Evolutionary conservation across 805 yeast species (phyloP), one percentile per base, ranked within the genome.

Genomic region (Martiniozyma abietophila): DNA sequence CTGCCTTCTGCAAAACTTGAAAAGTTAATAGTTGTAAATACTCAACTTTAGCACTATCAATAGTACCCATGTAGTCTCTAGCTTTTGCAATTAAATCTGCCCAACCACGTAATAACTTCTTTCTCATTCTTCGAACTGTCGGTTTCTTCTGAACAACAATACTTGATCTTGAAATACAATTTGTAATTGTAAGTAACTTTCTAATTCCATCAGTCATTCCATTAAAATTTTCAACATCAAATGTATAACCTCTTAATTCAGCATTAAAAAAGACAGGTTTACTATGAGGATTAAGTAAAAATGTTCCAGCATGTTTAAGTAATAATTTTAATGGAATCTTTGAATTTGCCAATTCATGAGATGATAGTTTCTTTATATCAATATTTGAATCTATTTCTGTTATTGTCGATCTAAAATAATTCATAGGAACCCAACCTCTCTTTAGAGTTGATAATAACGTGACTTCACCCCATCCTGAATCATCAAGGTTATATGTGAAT

Each of bases 381-480:
- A 40, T 39, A 38, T 43, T 47, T 14, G 35, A 45, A 29, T 39
- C 20, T 27, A 39, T 48, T 28, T 47, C 47, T 11, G 39, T 21
- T 18, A 59, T 37, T 5, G 63, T 54, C 10, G 61, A 65, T 5
- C 76, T 59, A 48, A 81, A 82, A 56, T 79, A 82, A 50, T 81
- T 82, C 68, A 82, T 76, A 3, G 94, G 94, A 12, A 81, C 83
- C 94, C 94, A 82, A 12, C 94, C 94, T 42, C 85, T 59, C 46
- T 68, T 67, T 33, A 76, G 60, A 10, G 76, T 63, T 36, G 73
- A 76, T 7, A 81, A 56, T 25, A 80, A 49, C 0, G 88, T 81
- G 2, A 81, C 92, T 53, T 82, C 94, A 40, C 88, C 89, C 94
- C 94, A 82, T 0, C 92, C 94, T 15, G 85, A 76, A 35, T 77